Evolutionary conservation across 179 eudicot species (phyloP), one percentile per base, ranked within the genome.

Genomic region (Vitellaria paradoxa): DNA sequence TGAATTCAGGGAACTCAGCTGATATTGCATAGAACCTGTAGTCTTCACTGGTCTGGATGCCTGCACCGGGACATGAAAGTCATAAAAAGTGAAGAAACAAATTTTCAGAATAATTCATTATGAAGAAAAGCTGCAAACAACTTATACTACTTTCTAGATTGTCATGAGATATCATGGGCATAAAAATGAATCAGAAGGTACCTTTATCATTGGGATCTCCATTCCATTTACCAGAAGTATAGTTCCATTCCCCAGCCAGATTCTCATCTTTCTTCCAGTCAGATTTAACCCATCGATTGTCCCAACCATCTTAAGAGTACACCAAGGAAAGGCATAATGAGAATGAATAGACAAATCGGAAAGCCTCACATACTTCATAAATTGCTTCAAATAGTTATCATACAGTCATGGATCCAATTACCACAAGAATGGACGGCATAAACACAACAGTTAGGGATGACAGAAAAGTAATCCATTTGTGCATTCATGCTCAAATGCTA

Each of bases 1-100:
- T 93, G 82, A 93, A 93, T 81, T 92, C 93, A 12, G 83, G 83
- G 77, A 77, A 81, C 65, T 78, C 78, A 6, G 84, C 84, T 73
- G 84, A 82, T 47, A 82, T 82, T 15, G 84, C 84, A 78, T 82
- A 82, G 46, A 82, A 82, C 56, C 79, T 77, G 84, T 78, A 74
- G 64, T 82, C 81, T 75, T 82, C 78, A 56, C 81, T 78, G 76
- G 84, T 82, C 72, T 82, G 84, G 81, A 95, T 95, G 77, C 97
- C 98, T 94, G 85, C 72, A 53, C 21, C 37, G 69, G 6, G 45
- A 37, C n/a, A 42, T 8, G 69, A 18, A 65, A 69, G 62, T 68
- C 37, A 78, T 7, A 9, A 45, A 37, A 67, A 18, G 49, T 49
- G 26, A 50, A 62, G 0, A 18, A 46, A 23, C 9, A 0, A 55